phyloP scores from a whole-genome alignment of 2,329 filamentous ascomycete genomes.

The Cladosporium sp. region DNA sequence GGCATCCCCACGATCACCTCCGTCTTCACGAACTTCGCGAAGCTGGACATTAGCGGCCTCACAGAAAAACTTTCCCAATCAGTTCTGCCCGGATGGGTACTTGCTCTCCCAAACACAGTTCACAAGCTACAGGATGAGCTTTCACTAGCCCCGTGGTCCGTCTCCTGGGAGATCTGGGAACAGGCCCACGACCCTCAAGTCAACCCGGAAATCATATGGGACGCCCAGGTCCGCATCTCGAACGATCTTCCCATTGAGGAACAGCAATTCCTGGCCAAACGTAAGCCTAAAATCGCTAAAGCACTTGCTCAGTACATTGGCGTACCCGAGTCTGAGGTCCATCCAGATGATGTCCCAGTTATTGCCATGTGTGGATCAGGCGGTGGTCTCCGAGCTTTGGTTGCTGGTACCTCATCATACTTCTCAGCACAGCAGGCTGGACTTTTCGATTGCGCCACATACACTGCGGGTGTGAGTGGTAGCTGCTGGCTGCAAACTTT shows the following conservation, averaged over 20 bases:
- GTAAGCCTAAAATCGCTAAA: conserved; percentile 63
- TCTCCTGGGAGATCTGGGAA: conserved; percentile 89
- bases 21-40: conserved; percentile 25
- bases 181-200: conserved; percentile 79
- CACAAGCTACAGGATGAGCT: conserved; percentile 83
- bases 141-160: conserved; percentile 78
- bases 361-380: conserved; percentile 95
- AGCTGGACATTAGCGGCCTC: conserved; percentile 24
- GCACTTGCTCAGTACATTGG: conserved; percentile 80
- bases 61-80: conserved; percentile 25
- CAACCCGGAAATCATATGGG: conserved; percentile 82
- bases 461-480: conserved; percentile 91
- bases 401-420: conserved; percentile 85
- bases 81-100: conserved; percentile 80
- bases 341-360: conserved; percentile 85
- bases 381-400: conserved; percentile 81
- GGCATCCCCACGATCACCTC: conserved; percentile 14
- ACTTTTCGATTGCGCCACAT: conserved; percentile 89
- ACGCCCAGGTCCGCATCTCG: conserved; percentile 78
- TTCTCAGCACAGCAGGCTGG: conserved; percentile 80
- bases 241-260: conserved; percentile 79
- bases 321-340: conserved; percentile 72
- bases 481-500: conserved; percentile 93
- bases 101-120: conserved; percentile 68
- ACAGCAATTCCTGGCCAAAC: conserved; percentile 64